phyloP scores from a whole-genome alignment of 2,329 filamentous ascomycete genomes.

The Emergomyces orientalis region DNA sequence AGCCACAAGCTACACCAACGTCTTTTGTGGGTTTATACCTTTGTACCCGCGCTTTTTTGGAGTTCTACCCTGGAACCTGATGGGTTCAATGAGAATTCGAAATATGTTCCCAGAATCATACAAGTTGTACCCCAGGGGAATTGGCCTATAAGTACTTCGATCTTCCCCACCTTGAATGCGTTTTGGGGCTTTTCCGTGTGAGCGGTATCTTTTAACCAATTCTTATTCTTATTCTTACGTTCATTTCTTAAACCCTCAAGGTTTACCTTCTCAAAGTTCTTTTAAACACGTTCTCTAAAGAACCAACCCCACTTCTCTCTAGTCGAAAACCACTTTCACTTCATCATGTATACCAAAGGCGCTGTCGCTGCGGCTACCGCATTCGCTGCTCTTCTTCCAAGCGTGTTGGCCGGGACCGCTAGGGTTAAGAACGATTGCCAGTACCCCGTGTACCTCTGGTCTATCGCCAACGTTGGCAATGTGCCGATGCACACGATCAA shows the following conservation, averaged over 20 bases:
- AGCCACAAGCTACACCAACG: not conserved
- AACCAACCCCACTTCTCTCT: slow-evolving; percentile 2
- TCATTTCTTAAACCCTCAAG: slow-evolving; percentile 4
- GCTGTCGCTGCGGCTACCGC: slow-evolving; percentile 26
- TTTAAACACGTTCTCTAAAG: slow-evolving; percentile 5
- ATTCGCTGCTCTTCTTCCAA: slow-evolving; percentile 25
- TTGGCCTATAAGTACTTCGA: slow-evolving; percentile 16
- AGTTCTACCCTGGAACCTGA: not conserved
- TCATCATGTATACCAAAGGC: slow-evolving; percentile 30
- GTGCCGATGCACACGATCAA: slow-evolving; percentile 27
- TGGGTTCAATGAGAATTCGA: not conserved
- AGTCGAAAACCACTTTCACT: not conserved
- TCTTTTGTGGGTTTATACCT: not conserved
- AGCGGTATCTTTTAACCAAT: slow-evolving; percentile 6
- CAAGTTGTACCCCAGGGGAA: not conserved
- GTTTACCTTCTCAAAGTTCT: not conserved
- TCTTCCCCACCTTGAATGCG: not conserved
- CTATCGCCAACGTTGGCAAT: slow-evolving; percentile 28
- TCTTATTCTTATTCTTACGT: slow-evolving; percentile 5
- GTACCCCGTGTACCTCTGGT: slow-evolving; percentile 33
- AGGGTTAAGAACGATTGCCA: slow-evolving; percentile 33
- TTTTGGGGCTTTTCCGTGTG: slow-evolving; percentile 8
- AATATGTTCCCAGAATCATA: not conserved
- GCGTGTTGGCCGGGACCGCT: slow-evolving; percentile 22
- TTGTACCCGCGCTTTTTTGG: not conserved